These are phyloP conservation scores for Thalassiosira livingstoniorum DNA, from an alignment of 352 stramenopile genomes.

Conservation along the genomic window DNA sequence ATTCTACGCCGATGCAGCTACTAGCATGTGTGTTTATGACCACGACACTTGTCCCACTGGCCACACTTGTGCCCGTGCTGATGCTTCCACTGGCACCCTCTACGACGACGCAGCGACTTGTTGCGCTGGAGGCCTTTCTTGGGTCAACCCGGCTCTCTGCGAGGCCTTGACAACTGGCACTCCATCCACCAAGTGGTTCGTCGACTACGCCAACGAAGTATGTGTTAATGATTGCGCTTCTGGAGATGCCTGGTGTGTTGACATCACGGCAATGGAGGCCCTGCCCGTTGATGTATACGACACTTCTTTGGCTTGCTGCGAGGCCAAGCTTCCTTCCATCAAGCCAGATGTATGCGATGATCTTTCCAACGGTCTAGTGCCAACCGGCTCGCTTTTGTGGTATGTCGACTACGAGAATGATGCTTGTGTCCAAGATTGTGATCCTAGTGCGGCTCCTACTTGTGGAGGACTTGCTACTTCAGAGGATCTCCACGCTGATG, in stretches of 20 bases:
- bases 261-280: background rate
- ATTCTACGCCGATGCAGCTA: slow-evolving; percentile 14
- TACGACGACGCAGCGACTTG: slow-evolving; percentile 14
- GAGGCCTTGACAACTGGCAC: background rate
- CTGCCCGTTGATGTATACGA: slow-evolving; percentile 22
- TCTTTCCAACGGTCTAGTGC: background rate
- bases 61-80: background rate
- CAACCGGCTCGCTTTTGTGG: slow-evolving; percentile 11
- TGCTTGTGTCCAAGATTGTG: slow-evolving; percentile 23
- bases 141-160: slow-evolving; percentile 15
- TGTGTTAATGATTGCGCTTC: slow-evolving; percentile 22
- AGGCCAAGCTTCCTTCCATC: slow-evolving; percentile 7
- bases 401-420: slow-evolving; percentile 17
- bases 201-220: background rate
- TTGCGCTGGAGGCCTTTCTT: slow-evolving; percentile 8
- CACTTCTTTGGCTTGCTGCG: background rate
- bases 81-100: background rate
- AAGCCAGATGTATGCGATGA: background rate
- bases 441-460: background rate
- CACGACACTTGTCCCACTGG: background rate
- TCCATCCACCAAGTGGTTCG: background rate
- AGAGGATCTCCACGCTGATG: background rate
- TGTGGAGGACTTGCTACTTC: slow-evolving; percentile 3
- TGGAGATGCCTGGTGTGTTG: background rate
- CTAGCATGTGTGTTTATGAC: slow-evolving; percentile 1